Evolutionary conservation across 2,329 filamentous ascomycete species (phyloP).

Genomic region (Diaporthe velutina): DNA sequence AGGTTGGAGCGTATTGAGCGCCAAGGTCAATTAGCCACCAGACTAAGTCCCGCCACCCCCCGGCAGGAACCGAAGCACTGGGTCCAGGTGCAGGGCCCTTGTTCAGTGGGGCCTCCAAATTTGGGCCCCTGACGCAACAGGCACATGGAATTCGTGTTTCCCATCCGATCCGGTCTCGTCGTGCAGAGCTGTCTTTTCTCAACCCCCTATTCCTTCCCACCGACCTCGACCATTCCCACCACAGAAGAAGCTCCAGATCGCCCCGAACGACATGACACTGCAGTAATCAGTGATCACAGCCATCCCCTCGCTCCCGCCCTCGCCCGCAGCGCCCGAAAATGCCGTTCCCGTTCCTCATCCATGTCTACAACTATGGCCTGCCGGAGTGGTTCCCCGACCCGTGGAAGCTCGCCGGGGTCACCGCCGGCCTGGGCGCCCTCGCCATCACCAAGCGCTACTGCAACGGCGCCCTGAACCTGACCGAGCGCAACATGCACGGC

Average conservation of each 20-base stretch:
- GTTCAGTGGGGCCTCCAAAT: not conserved
- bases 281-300: conserved; percentile 24
- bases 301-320: conserved; percentile 7
- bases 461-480: conserved; percentile 78
- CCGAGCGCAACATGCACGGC: conserved; percentile 89
- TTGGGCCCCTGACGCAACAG: conserved; percentile 36
- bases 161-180: not conserved
- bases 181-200: conserved; percentile 12
- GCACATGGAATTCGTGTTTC: conserved; percentile 28
- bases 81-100: conserved; percentile 19
- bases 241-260: conserved; percentile 19
- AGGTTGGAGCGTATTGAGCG: conserved; percentile 4
- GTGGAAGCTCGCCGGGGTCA: conserved; percentile 56
- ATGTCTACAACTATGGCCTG: conserved; percentile 60
- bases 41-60: conserved; percentile 24
- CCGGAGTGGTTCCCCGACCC: conserved; percentile 62
- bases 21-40: conserved; percentile 1
- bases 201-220: conserved; percentile 28
- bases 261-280: conserved; percentile 35
- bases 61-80: conserved; percentile 34
- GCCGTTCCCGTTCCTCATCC: conserved; percentile 66
- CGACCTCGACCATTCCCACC: conserved; percentile 15
- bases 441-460: conserved; percentile 78
- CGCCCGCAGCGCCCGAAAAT: conserved; percentile 51
- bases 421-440: conserved; percentile 54